These are phyloP conservation scores for Chrysoporthe cubensis DNA, from an alignment of 2,329 filamentous ascomycete species.

Conservation along the genomic window DNA sequence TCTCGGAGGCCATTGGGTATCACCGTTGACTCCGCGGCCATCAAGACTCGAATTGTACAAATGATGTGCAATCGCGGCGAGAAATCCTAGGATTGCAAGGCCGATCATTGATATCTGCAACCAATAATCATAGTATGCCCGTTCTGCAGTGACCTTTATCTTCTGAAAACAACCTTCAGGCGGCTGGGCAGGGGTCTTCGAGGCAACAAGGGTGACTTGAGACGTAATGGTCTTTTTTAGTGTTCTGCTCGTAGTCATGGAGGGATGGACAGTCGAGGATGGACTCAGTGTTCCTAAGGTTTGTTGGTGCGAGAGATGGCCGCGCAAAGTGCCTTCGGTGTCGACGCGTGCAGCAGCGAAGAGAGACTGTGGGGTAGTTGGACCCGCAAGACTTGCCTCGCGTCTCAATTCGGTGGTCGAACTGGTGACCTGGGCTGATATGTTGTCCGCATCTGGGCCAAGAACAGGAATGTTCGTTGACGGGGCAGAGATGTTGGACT, in stretches of 20 bases:
- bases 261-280: slow-evolving; percentile 9
- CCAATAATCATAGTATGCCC: neutral
- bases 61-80: slow-evolving; percentile 26
- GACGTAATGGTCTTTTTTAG: slow-evolving; percentile 1
- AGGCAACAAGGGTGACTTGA: neutral
- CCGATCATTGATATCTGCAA: slow-evolving; percentile 25
- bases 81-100: slow-evolving; percentile 21
- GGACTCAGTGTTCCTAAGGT: neutral
- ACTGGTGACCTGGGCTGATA: neutral
- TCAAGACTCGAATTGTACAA: slow-evolving; percentile 25
- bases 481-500: neutral
- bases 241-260: neutral
- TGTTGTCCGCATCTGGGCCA: neutral
- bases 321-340: neutral
- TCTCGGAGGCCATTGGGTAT: slow-evolving; percentile 28
- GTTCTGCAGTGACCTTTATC: neutral
- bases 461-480: neutral
- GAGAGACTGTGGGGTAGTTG: neutral
- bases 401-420: neutral
- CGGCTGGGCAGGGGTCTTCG: neutral
- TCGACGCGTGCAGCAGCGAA: neutral
- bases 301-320: neutral
- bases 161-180: neutral
- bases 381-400: neutral
- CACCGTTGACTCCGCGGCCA: slow-evolving; percentile 17